Base-by-base conservation (phyloP, 1,284 basidiomycete species). In the Fomitopsis palustris region DNA sequence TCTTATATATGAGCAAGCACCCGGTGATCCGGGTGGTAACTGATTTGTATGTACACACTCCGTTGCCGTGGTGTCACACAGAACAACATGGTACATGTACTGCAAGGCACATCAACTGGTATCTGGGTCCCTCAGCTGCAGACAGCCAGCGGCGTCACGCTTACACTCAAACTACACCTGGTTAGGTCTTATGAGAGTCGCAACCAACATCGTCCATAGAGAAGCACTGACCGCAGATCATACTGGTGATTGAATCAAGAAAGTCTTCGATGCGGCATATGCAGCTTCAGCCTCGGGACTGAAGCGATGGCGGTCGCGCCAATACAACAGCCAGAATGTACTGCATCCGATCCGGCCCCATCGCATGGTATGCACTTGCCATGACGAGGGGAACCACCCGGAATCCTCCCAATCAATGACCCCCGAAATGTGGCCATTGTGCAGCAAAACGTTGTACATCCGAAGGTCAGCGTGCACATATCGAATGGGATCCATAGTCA, bases 391-490 rank as follows among this genome's bases (percentile, higher is more conserved):
- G 8, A 62, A 56, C 69, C 67, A 70, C 6, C 69, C 69, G 7
- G 65, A 64, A 47, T 69, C 62, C 53, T 70, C 66, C 68, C 69
- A 70, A 56, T 70, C 67, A 29, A 70, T 62, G 33, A 69, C 60
- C 5, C 68, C 68, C 4, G 61, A 61, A 38, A 70, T 43, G 12
- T 62, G 62, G 8, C 68, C 67, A 33, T 67, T 61, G 12, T 63
- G 35, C 4, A 70, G 53, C 16, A 70, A 35, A 27, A 70, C 58
- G 51, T 70, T 69, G 29, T 66, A 61, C 61, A 57, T 61, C 25
- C 62, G 58, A 49, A 70, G 56, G 45, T 69, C 68, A 12, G 62
- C 51, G 55, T 67, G 67, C n/a, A 69, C 67, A 55, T 56, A 70
- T 14, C 47, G 54, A 12, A 70, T 58, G 23, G 54, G 53, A 37